A percentile compares a stretch with the other conserved stretches of the same genome.
These are phyloP conservation scores for Mucor lusitanicus DNA, from an alignment of 371 early-diverging fungal genomes.

Conservation along the genomic window DNA sequence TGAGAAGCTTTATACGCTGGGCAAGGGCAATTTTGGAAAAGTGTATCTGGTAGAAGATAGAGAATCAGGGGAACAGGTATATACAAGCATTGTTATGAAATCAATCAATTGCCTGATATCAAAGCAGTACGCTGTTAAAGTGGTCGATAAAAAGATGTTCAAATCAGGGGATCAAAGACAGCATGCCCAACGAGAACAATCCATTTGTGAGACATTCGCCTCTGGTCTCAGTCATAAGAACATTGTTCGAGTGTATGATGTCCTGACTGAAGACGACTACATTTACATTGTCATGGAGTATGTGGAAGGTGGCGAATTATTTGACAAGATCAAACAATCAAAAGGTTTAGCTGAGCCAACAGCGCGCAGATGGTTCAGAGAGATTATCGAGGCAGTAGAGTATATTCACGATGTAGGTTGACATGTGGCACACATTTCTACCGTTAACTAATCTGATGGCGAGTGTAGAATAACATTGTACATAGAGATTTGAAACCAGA, in stretches of 20 bases:
- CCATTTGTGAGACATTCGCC: slow-evolving; percentile 63
- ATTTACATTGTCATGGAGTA: slow-evolving; percentile 96
- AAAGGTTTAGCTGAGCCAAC: slow-evolving; percentile 83
- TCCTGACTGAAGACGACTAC: slow-evolving; percentile 79
- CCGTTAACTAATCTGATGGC: not conserved
- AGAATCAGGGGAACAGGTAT: slow-evolving; percentile 67
- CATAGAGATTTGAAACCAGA: slow-evolving; percentile 93
- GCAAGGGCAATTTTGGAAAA: slow-evolving; percentile 85
- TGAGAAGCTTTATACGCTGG: slow-evolving; percentile 59
- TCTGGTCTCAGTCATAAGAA: slow-evolving; percentile 79
- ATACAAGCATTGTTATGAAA: not conserved
- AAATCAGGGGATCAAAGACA: slow-evolving; percentile 55
- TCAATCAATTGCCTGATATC: slow-evolving; percentile 44
- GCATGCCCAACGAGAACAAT: slow-evolving; percentile 61
- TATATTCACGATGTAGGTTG: slow-evolving; percentile 77
- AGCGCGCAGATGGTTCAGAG: slow-evolving; percentile 91
- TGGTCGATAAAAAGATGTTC: slow-evolving; percentile 57
- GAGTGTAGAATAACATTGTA: slow-evolving; percentile 67
- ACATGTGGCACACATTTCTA: not conserved
- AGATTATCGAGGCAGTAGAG: slow-evolving; percentile 94
- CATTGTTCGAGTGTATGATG: slow-evolving; percentile 87
- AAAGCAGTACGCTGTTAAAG: slow-evolving; percentile 63
- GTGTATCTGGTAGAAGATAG: slow-evolving; percentile 70
- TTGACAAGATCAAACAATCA: slow-evolving; percentile 89
- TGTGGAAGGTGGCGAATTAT: slow-evolving; percentile 95